A percentile compares a stretch with the other conserved stretches of the same genome.
Conservation (phyloP, 257 asterid species). For the Nicotiana tabacum region DNA sequence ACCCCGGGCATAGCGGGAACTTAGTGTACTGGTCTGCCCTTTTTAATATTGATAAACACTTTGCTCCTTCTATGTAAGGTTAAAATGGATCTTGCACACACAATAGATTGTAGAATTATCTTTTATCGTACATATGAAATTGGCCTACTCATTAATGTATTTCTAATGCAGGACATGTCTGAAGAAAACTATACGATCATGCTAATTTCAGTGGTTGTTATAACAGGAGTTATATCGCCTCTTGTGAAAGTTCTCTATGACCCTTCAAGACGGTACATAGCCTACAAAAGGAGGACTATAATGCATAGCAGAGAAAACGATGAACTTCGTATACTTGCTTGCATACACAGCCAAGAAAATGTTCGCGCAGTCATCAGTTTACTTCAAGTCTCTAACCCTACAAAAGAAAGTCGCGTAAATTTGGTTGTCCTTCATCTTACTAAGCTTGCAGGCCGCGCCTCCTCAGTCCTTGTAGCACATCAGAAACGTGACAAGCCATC, state of each 20-base stretch:
- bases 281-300: conserved; percentile 58
- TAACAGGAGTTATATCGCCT: conserved; percentile 52
- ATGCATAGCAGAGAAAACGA: conserved; percentile 42
- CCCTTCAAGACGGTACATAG: conserved; percentile 50
- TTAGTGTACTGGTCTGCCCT: too few species aligned
- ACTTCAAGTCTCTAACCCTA: conserved; percentile 45
- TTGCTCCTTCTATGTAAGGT: too few species aligned
- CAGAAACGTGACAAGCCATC: conserved; percentile 26
- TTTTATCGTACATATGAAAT: not conserved
- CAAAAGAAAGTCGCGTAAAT: conserved; percentile 38
- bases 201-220: conserved; percentile 39
- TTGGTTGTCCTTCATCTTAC: conserved; percentile 53
- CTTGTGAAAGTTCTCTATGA: conserved; percentile 49
- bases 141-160: not conserved
- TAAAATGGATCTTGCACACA: not conserved
- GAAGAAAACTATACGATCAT: conserved; percentile 42
- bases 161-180: conserved; percentile 31
- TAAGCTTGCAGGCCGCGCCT: conserved; percentile 51
- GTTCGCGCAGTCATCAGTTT: conserved; percentile 43
- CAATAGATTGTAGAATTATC: not conserved
- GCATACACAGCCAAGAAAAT: conserved; percentile 47
- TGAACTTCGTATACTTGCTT: conserved; percentile 50
- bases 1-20: too few species aligned
- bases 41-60: too few species aligned
- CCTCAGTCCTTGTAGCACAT: conserved; percentile 46